phyloP scores from a whole-genome alignment of 331 rosid species.

The Malus hybrid region DNA sequence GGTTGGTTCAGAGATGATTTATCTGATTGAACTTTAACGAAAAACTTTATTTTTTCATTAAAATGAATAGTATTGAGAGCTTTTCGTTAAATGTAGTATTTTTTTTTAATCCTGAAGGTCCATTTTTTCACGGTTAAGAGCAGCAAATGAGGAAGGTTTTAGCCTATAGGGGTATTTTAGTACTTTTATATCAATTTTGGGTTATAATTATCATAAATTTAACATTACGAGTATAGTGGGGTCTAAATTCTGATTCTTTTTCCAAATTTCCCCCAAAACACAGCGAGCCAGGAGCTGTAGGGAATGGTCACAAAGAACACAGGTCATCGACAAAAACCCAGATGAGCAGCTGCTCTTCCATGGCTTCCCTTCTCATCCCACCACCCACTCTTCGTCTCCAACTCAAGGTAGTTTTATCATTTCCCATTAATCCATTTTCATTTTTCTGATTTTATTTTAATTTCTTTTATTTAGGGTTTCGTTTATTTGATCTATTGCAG shows the following conservation, averaged over 20 bases:
- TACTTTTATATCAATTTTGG: too few relatives aligned
- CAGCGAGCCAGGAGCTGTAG: constrained; percentile 15
- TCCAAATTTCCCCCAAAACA: neutral
- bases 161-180: too few relatives aligned
- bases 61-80: too few relatives aligned
- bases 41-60: too few relatives aligned
- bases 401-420: constrained; percentile 37
- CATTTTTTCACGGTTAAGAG: too few relatives aligned
- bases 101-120: too few relatives aligned
- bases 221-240: too few relatives aligned
- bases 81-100: too few relatives aligned
- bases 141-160: too few relatives aligned
- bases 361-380: constrained; percentile 70
- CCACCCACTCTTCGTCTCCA: constrained; percentile 34
- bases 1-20: constrained; percentile 98
- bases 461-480: neutral
- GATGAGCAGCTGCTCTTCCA: constrained; percentile 26
- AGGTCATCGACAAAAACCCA: neutral
- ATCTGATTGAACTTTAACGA: constrained; percentile 70
- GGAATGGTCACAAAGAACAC: neutral
- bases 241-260: too few relatives aligned
- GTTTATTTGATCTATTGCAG: constrained; percentile 26
- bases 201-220: too few relatives aligned
- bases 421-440: neutral
- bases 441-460: neutral